Conservation (phyloP, 1,284 basidiomycete species). For the Puccinia brachypodii region DNA sequence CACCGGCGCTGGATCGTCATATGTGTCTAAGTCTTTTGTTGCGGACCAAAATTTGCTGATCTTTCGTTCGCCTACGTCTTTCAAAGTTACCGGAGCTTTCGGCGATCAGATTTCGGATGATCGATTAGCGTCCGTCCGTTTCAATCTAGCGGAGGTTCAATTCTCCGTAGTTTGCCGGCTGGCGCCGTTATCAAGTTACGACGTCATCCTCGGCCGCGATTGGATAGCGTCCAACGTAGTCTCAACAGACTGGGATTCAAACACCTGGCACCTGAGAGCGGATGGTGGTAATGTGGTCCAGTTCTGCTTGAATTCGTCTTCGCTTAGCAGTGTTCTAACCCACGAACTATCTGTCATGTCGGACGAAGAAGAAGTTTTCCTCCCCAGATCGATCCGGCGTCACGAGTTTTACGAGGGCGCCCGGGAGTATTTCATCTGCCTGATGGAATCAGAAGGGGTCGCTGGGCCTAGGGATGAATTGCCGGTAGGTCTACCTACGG, state of each 20-base stretch:
- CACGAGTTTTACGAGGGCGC: conserved; percentile 7
- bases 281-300: neutral
- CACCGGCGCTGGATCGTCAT: conserved; percentile 12
- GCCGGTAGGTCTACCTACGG: neutral
- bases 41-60: neutral
- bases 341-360: neutral
- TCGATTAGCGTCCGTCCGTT: neutral
- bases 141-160: neutral
- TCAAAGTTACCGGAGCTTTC: conserved; percentile 12
- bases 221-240: neutral
- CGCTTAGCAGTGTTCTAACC: neutral
- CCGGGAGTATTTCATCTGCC: conserved; percentile 15
- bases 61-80: neutral
- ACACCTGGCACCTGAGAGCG: neutral
- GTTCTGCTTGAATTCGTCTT: neutral
- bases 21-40: neutral
- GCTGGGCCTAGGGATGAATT: conserved; percentile 11
- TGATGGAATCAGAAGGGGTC: conserved; percentile 12
- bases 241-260: neutral
- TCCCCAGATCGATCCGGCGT: neutral
- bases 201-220: conserved; percentile 7
- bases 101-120: neutral
- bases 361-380: neutral
- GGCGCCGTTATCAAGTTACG: neutral
- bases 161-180: neutral